These are phyloP conservation scores for Phytopythium delawarense DNA, from an alignment of 352 stramenopile genomes.

Conservation along the genomic window DNA sequence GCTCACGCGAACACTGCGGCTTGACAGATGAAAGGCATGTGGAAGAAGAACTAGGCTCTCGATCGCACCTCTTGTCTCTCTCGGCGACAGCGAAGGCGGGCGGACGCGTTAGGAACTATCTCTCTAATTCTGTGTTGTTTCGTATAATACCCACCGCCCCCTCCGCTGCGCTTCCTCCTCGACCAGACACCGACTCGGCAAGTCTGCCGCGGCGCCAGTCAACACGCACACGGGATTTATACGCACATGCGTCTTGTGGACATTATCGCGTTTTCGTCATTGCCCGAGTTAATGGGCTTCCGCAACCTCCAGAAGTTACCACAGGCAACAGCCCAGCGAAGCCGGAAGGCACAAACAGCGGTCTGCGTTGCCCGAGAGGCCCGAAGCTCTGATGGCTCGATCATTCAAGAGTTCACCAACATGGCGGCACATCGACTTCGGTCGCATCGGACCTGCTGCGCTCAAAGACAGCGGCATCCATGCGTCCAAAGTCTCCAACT, in stretches of 20 bases:
- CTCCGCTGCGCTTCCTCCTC: not conserved
- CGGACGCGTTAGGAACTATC: slow-evolving; percentile 12
- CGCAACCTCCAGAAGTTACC: too few species aligned
- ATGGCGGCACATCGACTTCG: too few species aligned
- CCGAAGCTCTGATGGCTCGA: too few species aligned
- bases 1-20: not conserved
- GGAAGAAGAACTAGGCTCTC: slow-evolving; percentile 71
- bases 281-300: too few species aligned
- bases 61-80: not conserved
- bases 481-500: too few species aligned
- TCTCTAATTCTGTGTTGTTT: slow-evolving; percentile 21
- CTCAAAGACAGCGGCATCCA: too few species aligned
- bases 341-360: too few species aligned
- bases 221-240: not conserved
- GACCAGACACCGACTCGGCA: not conserved
- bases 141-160: slow-evolving; percentile 9
- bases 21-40: slow-evolving; percentile 74
- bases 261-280: too few species aligned
- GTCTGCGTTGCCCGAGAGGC: too few species aligned
- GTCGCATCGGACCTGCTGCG: too few species aligned
- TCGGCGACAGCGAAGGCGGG: slow-evolving; percentile 5
- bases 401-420: too few species aligned
- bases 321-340: too few species aligned
- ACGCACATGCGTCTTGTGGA: not conserved
- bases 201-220: not conserved